Evolutionary conservation across 345 rosid species (phyloP).

Genomic region (Reutealis trisperma): DNA sequence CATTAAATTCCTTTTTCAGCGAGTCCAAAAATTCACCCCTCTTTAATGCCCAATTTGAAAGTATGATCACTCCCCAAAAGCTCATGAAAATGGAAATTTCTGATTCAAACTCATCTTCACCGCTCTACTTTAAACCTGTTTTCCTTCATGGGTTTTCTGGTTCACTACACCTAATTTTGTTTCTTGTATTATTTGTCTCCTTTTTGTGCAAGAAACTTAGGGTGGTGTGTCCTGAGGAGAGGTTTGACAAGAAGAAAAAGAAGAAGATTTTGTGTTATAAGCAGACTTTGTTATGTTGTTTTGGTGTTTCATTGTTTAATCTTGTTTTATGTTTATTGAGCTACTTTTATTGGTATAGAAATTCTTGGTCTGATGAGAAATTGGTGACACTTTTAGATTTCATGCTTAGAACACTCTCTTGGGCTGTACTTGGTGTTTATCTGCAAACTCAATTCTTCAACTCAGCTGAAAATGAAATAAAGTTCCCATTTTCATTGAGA

Average conservation of each 20-base stretch:
- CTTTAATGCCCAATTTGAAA: no score
- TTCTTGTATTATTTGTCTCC: constrained; percentile 34
- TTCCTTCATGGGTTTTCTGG: constrained; percentile 43
- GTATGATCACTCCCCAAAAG: no score
- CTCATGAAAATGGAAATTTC: no score
- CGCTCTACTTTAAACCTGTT: constrained; percentile 29
- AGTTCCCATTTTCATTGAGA: constrained; percentile 52
- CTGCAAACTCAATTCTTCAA: constrained; percentile 28
- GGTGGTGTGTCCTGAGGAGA: constrained; percentile 18
- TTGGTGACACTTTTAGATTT: constrained; percentile 55
- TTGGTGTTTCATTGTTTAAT: constrained; percentile 54
- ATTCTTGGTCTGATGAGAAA: constrained; percentile 52
- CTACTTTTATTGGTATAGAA: constrained; percentile 63
- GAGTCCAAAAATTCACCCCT: no score
- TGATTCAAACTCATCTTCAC: background rate
- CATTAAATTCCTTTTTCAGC: no score
- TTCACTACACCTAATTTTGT: constrained; percentile 46
- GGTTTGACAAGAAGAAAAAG: background rate
- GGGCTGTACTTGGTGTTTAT: constrained; percentile 52
- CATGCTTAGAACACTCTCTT: constrained; percentile 53
- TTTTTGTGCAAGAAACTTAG: constrained; percentile 39
- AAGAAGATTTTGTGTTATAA: constrained; percentile 33
- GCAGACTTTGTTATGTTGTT: constrained; percentile 48
- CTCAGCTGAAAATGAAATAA: constrained; percentile 22
- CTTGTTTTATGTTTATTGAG: constrained; percentile 47